Conservation (phyloP, 768 basidiomycete genomes). For the Fomitopsis serialis region DNA sequence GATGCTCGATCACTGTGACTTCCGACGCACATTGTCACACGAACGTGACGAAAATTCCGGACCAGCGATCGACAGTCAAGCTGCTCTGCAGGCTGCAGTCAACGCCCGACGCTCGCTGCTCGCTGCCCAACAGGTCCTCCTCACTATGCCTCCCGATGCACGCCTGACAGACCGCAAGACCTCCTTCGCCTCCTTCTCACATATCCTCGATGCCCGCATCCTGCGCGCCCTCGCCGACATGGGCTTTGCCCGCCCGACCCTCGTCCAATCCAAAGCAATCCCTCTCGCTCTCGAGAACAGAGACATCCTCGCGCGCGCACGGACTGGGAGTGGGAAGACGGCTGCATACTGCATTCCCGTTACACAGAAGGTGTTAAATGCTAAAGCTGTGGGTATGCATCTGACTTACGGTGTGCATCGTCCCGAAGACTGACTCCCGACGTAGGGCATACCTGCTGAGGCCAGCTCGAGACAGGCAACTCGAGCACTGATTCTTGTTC, state of each 20-base stretch:
- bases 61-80: too few relatives aligned
- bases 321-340: conserved; percentile 97
- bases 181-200: conserved; percentile 51
- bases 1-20: too few relatives aligned
- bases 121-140: too few relatives aligned
- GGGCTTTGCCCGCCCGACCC: conserved; percentile 86
- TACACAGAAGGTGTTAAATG: conserved; percentile 79
- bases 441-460: conserved; percentile 9
- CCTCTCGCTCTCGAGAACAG: conserved; percentile 84
- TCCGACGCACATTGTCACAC: too few relatives aligned
- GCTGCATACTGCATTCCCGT: conserved; percentile 92
- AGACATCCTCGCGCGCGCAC: conserved; percentile 90
- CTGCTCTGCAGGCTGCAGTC: too few relatives aligned
- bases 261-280: conserved; percentile 88
- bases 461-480: conserved; percentile 41
- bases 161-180: conserved; percentile 25
- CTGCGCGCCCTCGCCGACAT: conserved; percentile 87
- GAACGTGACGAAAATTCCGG: too few relatives aligned
- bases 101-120: too few relatives aligned
- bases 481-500: conserved; percentile 76
- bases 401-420: background rate
- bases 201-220: conserved; percentile 79
- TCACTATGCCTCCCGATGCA: conserved; percentile 20
- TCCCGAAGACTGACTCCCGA: background rate
- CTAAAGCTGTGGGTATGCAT: conserved; percentile 62